phyloP scores from a whole-genome alignment of 2,329 filamentous ascomycete genomes.

The Cladophialophora chaetospira region DNA sequence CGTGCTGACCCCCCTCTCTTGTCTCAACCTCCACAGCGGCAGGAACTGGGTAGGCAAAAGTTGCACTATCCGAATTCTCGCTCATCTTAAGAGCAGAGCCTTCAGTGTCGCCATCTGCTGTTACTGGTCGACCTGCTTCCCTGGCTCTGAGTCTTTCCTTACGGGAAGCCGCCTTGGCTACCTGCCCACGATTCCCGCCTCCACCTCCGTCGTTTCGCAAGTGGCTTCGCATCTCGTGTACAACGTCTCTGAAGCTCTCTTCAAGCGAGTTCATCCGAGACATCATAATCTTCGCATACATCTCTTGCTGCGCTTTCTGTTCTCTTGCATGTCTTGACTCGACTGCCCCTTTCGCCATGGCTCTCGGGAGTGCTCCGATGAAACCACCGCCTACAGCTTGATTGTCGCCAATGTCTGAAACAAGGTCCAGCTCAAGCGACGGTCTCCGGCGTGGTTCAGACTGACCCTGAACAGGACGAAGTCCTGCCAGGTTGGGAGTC shows the following conservation, averaged over 20 bases:
- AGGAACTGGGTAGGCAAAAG: not conserved
- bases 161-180: not conserved
- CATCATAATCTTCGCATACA: slow-evolving; percentile 77
- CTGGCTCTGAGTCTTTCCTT: slow-evolving; percentile 17
- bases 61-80: not conserved
- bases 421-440: slow-evolving; percentile 71
- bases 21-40: not conserved
- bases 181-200: slow-evolving; percentile 19
- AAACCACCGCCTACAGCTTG: slow-evolving; percentile 62
- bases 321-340: slow-evolving; percentile 53
- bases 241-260: slow-evolving; percentile 85
- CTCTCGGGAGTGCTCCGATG: slow-evolving; percentile 66
- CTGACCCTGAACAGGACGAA: slow-evolving; percentile 53
- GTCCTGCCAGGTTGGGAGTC: slow-evolving; percentile 56
- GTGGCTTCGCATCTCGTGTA: slow-evolving; percentile 73
- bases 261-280: slow-evolving; percentile 92
- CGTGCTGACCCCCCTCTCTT: not conserved
- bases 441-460: slow-evolving; percentile 53
- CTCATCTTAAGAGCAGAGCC: not conserved
- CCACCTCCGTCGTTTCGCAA: slow-evolving; percentile 34
- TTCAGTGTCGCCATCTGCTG: slow-evolving; percentile 15
- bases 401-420: slow-evolving; percentile 71
- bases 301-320: slow-evolving; percentile 59
- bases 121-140: slow-evolving; percentile 15
- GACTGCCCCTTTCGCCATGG: slow-evolving; percentile 72